These are phyloP conservation scores for Coemansia aciculifera DNA, from an alignment of 192 early-diverging fungal genomes.

Conservation along the genomic window DNA sequence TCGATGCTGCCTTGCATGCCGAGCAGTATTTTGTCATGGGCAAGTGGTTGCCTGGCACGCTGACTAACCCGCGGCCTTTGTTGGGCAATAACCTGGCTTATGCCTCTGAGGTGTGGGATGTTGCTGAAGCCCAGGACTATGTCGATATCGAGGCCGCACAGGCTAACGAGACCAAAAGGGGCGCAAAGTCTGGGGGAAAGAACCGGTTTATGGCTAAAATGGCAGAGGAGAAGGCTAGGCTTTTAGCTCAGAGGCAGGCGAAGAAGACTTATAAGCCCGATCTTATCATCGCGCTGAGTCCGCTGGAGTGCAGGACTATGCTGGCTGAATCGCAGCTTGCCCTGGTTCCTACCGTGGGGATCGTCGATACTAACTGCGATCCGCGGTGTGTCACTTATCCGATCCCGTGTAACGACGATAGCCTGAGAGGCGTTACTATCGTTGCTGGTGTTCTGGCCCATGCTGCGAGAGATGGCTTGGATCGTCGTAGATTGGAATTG, in stretches of 20 bases:
- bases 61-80: conserved; percentile 71
- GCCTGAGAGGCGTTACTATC: conserved; percentile 70
- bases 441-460: conserved; percentile 78
- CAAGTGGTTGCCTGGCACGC: conserved; percentile 84
- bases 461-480: conserved; percentile 67
- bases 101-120: conserved; percentile 31
- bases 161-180: background rate
- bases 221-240: conserved; percentile 26
- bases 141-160: conserved; percentile 9
- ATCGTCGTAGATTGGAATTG: conserved; percentile 17
- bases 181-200: background rate
- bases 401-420: conserved; percentile 95
- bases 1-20: conserved; percentile 75
- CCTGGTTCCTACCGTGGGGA: conserved; percentile 85
- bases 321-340: conserved; percentile 72
- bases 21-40: conserved; percentile 78
- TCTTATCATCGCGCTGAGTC: conserved; percentile 79
- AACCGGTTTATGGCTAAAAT: conserved; percentile 15
- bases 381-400: conserved; percentile 84
- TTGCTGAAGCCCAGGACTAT: conserved; percentile 32
- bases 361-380: conserved; percentile 91
- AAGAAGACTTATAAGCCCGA: conserved; percentile 71
- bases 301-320: conserved; percentile 78
- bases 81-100: conserved; percentile 19
- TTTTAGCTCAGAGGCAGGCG: background rate